Evolutionary conservation across 2,329 filamentous ascomycete genomes (phyloP), one percentile per base, ranked within the genome.

Genomic region (Fonsecaea erecta): DNA sequence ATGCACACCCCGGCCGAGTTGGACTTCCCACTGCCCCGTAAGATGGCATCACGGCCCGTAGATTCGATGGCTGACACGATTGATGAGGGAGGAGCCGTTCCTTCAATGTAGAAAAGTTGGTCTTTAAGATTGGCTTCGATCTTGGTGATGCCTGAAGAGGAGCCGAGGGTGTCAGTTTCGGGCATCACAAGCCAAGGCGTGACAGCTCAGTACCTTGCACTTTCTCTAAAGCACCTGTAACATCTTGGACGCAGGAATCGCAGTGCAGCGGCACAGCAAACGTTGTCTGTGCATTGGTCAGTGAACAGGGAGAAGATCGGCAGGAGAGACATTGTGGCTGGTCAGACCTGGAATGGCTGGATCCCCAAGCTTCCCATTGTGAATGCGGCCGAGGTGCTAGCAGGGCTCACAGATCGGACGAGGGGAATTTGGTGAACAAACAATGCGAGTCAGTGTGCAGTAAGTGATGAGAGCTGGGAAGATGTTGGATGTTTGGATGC

Each of bases 1-100:
- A 99, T 98, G 79, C 93, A 97, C 51, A 99, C 95, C 52, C 94
- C 92, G 32, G 93, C 91, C 93, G 92, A 92, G 79, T 97, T 89
- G 75, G 92, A 89, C 72, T 84, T 86, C 69, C 95, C 95, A 65
- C 90, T 93, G 62, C 95, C 95, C 71, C 95, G 89, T 64, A 99
- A 81, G 74, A 99, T 97, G 52, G 94, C 94, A 85, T 98, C 94
- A 74, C 93, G 88, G 59, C 95, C 95, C 9, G 93, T 97, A 52
- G 85, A 84, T 80, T 97, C 91, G 69, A 98, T 96, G 7, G 94
- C 90, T 68, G 88, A 83, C 32, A 97, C 93, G 70, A 98, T 96
- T 52, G 90, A 86, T 60, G 93, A 97, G 16, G 95, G 95, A 21
- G 95, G 88, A 71, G 92, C 91, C 68, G 91, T 97, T 71, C 95